Evolutionary conservation across 208 protist genomes (phyloP), one percentile per base, ranked within the genome.

Genomic region (Leishmania major): DNA sequence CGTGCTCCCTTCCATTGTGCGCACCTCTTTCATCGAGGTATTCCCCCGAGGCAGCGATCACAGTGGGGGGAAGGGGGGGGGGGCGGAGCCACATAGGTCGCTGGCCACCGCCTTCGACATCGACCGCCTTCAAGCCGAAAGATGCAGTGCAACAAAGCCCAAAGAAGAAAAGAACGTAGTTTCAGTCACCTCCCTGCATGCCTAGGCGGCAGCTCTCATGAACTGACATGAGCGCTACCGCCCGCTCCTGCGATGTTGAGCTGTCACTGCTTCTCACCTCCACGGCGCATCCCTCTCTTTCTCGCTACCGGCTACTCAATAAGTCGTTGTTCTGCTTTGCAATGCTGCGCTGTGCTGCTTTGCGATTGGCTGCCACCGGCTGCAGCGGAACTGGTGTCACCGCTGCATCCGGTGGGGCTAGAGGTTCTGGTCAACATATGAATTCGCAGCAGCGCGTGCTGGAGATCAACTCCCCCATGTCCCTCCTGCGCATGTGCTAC

Each of bases 401-500:
- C 19, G 57, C 59, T 22, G 77, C 60, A 5, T 43, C 71, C 0
- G 47, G 40, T 74, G 62, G 77, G 1, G 37, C 55, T 62, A 55
- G 57, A 15, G 72, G 78, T 0, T 73, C 75, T 2, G 86, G 81
- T 17, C 79, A 84, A 13, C 79, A 90, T 47, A 94, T 93, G 80
- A 95, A 96, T 84, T 85, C 90, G n/a, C 92, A 96, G 82, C 92
- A 96, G 82, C 82, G 92, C 62, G 91, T 96, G 28, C 85, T 98
- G 15, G 87, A 96, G 35, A 96, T 98, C 81, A 83, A 81, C 64
- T 96, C 95, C 3, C 88, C 95, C 17, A 86, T 91, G 64, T 91
- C 91, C 25, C 80, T 98, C 17, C 89, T 98, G n/a, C 91, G 95
- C 31, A 98, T 98, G 95, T 96, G 93, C 87, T 96, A 96, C 86